These are phyloP conservation scores for Gracilaria gracilis DNA, from an alignment of 23 red algal species.

Conservation along the genomic window DNA sequence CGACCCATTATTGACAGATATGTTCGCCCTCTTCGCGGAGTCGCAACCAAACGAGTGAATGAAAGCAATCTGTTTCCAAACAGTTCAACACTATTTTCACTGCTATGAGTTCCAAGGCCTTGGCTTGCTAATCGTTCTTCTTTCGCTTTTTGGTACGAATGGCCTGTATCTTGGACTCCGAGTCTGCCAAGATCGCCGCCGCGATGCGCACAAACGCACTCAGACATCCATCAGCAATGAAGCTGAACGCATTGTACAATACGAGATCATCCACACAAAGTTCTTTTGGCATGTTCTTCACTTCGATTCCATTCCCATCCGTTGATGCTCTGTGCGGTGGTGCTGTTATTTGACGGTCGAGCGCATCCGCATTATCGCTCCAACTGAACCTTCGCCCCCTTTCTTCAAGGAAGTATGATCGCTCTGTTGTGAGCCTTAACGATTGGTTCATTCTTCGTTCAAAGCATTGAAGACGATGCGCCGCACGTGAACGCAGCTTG, in stretches of 20 bases:
- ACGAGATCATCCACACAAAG: constrained; percentile 58
- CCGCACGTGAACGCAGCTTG: constrained; percentile 39
- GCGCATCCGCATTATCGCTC: neutral
- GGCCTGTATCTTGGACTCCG: constrained; percentile 25
- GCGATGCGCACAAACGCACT: constrained; percentile 73
- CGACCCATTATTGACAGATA: constrained; percentile 41
- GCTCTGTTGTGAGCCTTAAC: neutral
- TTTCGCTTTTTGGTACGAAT: neutral
- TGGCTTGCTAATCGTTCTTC: neutral
- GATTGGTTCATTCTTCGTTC: constrained; percentile 33
- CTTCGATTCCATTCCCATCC: constrained; percentile 4
- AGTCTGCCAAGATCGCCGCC: constrained; percentile 31
- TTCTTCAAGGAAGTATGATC: neutral
- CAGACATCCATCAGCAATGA: constrained; percentile 62
- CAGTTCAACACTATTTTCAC: too few species aligned
- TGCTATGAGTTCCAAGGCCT: too few species aligned
- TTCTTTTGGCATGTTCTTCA: neutral
- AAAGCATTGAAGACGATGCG: constrained; percentile 17
- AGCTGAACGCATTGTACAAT: constrained; percentile 69
- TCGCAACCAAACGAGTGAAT: neutral
- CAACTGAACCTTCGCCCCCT: constrained; percentile 19
- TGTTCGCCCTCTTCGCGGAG: constrained; percentile 39
- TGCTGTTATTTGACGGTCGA: neutral
- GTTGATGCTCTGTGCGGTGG: constrained; percentile 1
- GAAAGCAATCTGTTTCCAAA: neutral